Evolutionary conservation across 2,329 filamentous ascomycete genomes (phyloP).

Genomic region (Exophiala xenobiotica): DNA sequence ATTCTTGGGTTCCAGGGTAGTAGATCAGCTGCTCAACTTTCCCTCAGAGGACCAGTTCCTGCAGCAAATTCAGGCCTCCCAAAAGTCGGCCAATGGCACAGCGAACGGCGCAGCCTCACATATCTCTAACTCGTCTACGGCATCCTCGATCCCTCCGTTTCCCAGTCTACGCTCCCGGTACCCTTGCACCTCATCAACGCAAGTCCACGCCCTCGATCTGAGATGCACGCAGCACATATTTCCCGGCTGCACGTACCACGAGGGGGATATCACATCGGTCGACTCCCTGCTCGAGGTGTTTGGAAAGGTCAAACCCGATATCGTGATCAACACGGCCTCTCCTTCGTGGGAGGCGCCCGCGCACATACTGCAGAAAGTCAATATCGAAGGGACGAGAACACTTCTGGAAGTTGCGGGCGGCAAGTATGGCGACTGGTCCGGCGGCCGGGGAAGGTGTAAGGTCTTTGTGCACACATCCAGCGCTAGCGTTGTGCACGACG

Average conservation of each 20-base stretch:
- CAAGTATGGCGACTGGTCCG: slow-evolving; percentile 54
- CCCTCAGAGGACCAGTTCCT: slow-evolving; percentile 42
- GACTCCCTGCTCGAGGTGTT: slow-evolving; percentile 64
- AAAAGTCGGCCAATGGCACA: slow-evolving; percentile 38
- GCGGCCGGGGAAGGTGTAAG: slow-evolving; percentile 57
- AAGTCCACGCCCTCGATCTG: slow-evolving; percentile 71
- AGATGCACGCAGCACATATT: slow-evolving; percentile 67
- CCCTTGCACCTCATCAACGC: slow-evolving; percentile 43
- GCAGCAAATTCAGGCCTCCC: slow-evolving; percentile 32
- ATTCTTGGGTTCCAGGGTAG: slow-evolving; percentile 80
- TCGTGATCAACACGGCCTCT: slow-evolving; percentile 89
- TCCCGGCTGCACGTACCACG: slow-evolving; percentile 64
- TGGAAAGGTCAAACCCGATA: slow-evolving; percentile 66
- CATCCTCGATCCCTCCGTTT: slow-evolving; percentile 36
- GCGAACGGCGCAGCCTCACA: slow-evolving; percentile 38
- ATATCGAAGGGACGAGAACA: slow-evolving; percentile 79
- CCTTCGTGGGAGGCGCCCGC: slow-evolving; percentile 57
- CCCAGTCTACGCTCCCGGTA: slow-evolving; percentile 41
- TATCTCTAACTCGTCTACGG: too few relatives aligned
- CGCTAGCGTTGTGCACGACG: slow-evolving; percentile 82
- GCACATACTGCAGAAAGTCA: slow-evolving; percentile 73
- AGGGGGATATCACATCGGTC: slow-evolving; percentile 73
- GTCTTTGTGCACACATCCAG: slow-evolving; percentile 89
- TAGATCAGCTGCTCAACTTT: slow-evolving; percentile 67
- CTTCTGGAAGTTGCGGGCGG: slow-evolving; percentile 69